These are phyloP conservation scores for Syzygium syzygioides DNA, from an alignment of 441 rosid genomes.

Conservation along the genomic window DNA sequence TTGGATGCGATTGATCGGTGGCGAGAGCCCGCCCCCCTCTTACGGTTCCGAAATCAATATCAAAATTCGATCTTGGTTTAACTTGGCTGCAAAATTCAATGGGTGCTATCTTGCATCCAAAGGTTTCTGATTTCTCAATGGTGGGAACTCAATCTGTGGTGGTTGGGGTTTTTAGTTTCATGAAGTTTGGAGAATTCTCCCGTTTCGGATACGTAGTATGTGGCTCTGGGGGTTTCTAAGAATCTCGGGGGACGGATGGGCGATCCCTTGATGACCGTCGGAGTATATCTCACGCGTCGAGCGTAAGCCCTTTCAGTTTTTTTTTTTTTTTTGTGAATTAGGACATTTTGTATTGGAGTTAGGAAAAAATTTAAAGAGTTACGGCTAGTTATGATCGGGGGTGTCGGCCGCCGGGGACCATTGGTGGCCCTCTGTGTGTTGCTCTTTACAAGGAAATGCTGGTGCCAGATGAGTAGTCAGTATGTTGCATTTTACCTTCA, in stretches of 20 bases:
- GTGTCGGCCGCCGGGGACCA: not conserved
- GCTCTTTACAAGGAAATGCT: not conserved
- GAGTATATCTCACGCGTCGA: not conserved
- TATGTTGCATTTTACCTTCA: not conserved
- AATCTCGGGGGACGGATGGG: not conserved
- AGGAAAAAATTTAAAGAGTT: not conserved
- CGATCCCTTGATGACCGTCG: not conserved
- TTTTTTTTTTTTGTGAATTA: not conserved
- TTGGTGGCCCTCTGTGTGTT: not conserved
- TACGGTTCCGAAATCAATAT: not conserved
- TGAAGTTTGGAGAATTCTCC: not conserved
- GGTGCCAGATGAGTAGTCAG: not conserved
- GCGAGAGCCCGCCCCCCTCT: not conserved
- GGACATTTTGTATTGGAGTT: not conserved
- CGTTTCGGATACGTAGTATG: not conserved
- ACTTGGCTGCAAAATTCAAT: fast-evolving
- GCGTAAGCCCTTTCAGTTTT: not conserved
- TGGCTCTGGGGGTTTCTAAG: not conserved
- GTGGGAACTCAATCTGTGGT: not conserved
- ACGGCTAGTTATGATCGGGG: not conserved
- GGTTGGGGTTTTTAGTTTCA: not conserved
- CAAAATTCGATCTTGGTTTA: not conserved
- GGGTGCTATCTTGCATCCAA: not conserved
- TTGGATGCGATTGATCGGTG: not conserved
- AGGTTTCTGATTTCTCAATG: not conserved